Evolutionary conservation across 2,329 filamentous ascomycete species (phyloP).

Genomic region (Metarhizium guizhouense): DNA sequence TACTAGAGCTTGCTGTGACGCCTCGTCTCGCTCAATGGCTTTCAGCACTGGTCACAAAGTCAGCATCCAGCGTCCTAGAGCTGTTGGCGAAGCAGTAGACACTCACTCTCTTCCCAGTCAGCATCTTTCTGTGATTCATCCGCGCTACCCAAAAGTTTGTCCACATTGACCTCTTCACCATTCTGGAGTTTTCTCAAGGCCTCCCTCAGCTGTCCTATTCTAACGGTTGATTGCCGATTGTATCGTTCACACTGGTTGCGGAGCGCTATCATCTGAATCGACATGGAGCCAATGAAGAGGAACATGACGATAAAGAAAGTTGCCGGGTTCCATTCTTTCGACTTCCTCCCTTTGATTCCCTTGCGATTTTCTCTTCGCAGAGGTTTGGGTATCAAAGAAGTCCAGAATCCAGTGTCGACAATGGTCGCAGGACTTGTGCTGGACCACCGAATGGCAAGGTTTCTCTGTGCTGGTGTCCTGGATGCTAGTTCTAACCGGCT

Average conservation of each 20-base stretch:
- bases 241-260: constrained; percentile 67
- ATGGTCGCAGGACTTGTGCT: constrained; percentile 40
- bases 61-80: constrained; percentile 4
- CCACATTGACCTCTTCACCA: constrained; percentile 77
- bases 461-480: not conserved
- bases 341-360: constrained; percentile 29
- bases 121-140: constrained; percentile 66
- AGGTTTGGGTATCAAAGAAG: constrained; percentile 59
- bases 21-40: constrained; percentile 57
- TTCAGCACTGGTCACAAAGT: constrained; percentile 42
- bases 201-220: constrained; percentile 68
- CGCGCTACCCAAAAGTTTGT: constrained; percentile 62
- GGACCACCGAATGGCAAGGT: constrained; percentile 17
- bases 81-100: not conserved
- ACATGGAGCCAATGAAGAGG: constrained; percentile 85
- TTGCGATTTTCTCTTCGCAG: constrained; percentile 37
- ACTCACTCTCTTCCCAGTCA: constrained; percentile 79
- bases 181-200: constrained; percentile 61
- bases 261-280: constrained; percentile 82
- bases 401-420: constrained; percentile 56
- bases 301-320: constrained; percentile 78
- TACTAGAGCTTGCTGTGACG: constrained; percentile 13
- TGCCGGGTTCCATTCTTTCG: constrained; percentile 68
- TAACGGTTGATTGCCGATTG: constrained; percentile 66
- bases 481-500: not conserved